phyloP scores from a whole-genome alignment of 352 stramenopile genomes.

The Phytophthora sansomeana region DNA sequence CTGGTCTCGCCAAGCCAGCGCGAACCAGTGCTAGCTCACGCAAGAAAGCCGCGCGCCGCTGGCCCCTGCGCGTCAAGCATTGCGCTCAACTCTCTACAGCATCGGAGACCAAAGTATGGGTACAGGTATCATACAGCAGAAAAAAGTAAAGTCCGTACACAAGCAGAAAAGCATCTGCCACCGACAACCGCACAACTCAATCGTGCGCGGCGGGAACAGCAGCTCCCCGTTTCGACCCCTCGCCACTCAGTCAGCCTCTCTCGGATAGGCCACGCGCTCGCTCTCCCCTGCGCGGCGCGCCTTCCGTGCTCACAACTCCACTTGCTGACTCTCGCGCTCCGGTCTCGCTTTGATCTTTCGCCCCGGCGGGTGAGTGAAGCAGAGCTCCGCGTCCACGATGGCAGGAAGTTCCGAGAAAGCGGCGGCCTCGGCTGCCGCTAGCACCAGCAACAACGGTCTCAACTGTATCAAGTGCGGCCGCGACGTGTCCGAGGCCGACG shows the following conservation, averaged over 20 bases:
- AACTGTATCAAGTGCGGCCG: conserved; percentile 81
- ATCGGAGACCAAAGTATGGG: neutral
- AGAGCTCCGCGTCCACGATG: conserved; percentile 46
- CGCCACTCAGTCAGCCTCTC: conserved; percentile 24
- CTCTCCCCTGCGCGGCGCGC: conserved; percentile 14
- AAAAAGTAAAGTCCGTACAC: conserved; percentile 33
- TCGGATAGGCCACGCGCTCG: conserved; percentile 8
- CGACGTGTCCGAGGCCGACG: conserved; percentile 75
- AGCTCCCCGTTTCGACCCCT: conserved; percentile 22
- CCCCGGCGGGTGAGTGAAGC: conserved; percentile 3
- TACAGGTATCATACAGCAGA: neutral
- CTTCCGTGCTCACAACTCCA: conserved; percentile 50
- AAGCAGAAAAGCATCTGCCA: conserved; percentile 27
- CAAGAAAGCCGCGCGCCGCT: conserved; percentile 8
- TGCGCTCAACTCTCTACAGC: neutral
- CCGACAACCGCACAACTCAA: conserved; percentile 25
- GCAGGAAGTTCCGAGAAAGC: conserved; percentile 75
- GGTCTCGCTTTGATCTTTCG: conserved; percentile 30
- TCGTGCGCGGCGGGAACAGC: conserved; percentile 32
- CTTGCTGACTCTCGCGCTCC: conserved; percentile 52
- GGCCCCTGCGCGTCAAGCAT: conserved; percentile 1
- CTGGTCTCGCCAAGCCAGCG: conserved; percentile 13
- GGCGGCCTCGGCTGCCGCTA: conserved; percentile 38
- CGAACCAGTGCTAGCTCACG: neutral
- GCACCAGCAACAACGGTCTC: conserved; percentile 55